Percentiles rank a stretch among this genome's conserved stretches.
These are phyloP conservation scores for Paramecium sonneborni DNA, from an alignment of 73 alveolate genomes.

Conservation along the genomic window DNA sequence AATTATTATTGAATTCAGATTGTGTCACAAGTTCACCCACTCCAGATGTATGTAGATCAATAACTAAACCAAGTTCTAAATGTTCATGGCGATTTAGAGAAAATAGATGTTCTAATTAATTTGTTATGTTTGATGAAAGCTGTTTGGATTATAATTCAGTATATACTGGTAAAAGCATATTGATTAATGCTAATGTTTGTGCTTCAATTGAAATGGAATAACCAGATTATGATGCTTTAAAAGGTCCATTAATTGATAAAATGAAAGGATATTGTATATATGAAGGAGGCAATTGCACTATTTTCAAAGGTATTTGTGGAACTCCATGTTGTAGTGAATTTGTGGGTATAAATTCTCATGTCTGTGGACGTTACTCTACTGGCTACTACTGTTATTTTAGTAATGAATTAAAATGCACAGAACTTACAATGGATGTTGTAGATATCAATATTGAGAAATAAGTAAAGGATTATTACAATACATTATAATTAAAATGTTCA, in stretches of 20 bases:
- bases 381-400: not conserved
- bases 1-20: not conserved
- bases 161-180: not conserved
- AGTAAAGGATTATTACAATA: conserved; percentile 8
- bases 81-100: not conserved
- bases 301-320: not conserved
- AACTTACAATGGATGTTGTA: not conserved
- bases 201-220: conserved; percentile 16
- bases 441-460: not conserved
- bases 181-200: conserved; percentile 35
- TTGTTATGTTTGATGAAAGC: not conserved
- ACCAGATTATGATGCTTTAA: not conserved
- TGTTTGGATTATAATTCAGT: not conserved
- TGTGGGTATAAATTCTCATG: conserved; percentile 36
- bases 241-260: conserved; percentile 11
- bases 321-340: conserved; percentile 40
- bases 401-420: conserved; percentile 16
- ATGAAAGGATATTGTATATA: conserved; percentile 20
- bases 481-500: conserved; percentile 7
- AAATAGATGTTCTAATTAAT: conserved; percentile 10
- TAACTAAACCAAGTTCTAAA: not conserved
- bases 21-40: conserved; percentile 32
- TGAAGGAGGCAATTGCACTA: not conserved
- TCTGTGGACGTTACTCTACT: not conserved
- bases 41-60: conserved; percentile 40